These are phyloP conservation scores for Floccularia luteovirens DNA, from an alignment of 768 basidiomycete species.

Conservation along the genomic window DNA sequence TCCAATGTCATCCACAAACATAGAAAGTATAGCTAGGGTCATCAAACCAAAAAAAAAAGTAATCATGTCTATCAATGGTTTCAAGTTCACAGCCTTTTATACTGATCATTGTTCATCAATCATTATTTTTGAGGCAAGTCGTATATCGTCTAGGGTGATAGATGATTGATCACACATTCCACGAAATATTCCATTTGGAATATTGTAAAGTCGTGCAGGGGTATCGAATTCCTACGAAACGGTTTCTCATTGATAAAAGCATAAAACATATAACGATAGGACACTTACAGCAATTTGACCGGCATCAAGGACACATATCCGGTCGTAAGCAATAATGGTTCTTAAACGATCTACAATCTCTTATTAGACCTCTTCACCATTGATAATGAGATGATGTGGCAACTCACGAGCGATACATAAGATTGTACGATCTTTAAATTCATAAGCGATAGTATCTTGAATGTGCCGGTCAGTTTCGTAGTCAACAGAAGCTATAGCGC, in stretches of 20 bases:
- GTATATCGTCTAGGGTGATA: conserved; percentile 67
- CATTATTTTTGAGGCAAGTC: conserved; percentile 23
- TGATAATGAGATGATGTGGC: not conserved
- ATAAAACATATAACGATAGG: not conserved
- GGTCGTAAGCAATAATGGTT: conserved; percentile 85
- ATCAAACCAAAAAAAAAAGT: no score
- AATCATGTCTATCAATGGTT: no score
- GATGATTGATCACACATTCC: conserved; percentile 84
- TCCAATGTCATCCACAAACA: no score
- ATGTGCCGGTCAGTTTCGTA: conserved; percentile 89
- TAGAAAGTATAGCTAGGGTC: no score
- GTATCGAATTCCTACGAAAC: conserved; percentile 74
- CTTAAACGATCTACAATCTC: conserved; percentile 58
- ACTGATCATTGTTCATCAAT: no score
- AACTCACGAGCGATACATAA: conserved; percentile 80
- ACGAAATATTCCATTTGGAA: conserved; percentile 61
- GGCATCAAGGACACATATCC: conserved; percentile 81
- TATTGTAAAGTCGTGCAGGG: conserved; percentile 55
- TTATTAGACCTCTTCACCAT: not conserved
- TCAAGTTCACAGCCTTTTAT: no score
- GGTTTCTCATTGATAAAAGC: not conserved
- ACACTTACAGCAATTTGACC: conserved; percentile 62
- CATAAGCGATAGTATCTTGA: conserved; percentile 79
- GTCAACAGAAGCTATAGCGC: conserved; percentile 64
- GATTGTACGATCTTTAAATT: conserved; percentile 81